A percentile compares a stretch with the other conserved stretches of the same genome.
Conservation (phyloP, 257 asterid genomes). For the Fraxinus americana region DNA sequence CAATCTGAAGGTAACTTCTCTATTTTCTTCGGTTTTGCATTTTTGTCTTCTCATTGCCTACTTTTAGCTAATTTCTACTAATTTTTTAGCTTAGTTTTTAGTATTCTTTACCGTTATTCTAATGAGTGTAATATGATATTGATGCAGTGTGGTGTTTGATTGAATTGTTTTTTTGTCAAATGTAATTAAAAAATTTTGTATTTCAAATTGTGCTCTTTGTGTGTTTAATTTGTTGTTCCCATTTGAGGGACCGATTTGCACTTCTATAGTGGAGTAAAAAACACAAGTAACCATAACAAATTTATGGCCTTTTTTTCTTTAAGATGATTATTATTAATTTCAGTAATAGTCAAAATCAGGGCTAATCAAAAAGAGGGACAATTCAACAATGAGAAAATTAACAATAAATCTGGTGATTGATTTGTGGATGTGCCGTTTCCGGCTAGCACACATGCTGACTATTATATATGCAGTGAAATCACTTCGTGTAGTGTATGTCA, state of each 20-base stretch:
- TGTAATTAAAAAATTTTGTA: not conserved
- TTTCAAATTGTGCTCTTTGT: not conserved
- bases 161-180: not conserved
- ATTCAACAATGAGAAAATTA: not conserved
- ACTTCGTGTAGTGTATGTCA: not conserved
- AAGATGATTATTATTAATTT: not conserved
- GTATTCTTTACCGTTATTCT: not conserved
- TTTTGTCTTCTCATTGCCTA: not conserved
- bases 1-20: slow-evolving; percentile 49
- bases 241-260: not conserved
- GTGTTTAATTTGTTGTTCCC: not conserved
- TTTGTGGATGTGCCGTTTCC: not conserved
- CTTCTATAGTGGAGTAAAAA: not conserved
- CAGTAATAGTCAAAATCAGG: not conserved
- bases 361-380: not conserved
- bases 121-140: not conserved
- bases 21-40: not conserved
- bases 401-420: not conserved
- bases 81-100: not conserved
- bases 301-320: not conserved
- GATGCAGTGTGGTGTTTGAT: not conserved
- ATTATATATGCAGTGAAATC: too few species aligned
- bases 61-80: not conserved
- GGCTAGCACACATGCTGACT: not conserved
- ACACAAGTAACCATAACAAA: not conserved